phyloP scores from a whole-genome alignment of 306 rosid genomes.

The Carpinus viminea region DNA sequence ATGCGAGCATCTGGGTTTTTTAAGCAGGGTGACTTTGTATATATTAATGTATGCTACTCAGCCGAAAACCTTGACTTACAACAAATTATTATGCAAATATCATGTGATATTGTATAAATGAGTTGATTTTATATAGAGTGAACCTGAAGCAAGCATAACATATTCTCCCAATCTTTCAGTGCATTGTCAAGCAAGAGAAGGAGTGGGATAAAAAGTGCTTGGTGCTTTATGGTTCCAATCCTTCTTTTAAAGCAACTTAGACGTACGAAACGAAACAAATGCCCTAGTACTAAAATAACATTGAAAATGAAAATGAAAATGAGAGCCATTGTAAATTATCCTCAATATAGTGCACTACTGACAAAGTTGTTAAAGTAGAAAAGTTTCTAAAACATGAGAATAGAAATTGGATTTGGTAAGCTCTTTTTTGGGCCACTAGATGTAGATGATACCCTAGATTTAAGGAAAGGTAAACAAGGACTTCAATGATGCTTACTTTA shows the following conservation, averaged over 20 bases:
- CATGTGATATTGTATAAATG: not conserved
- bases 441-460: conserved; percentile 28
- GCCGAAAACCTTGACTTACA: not conserved
- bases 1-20: not conserved
- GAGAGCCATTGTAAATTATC: conserved; percentile 3
- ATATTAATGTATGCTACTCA: not conserved
- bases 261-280: not conserved
- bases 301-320: not conserved
- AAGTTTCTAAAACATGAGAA: conserved; percentile 23
- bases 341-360: conserved; percentile 1
- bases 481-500: conserved; percentile 39
- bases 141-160: conserved; percentile 5
- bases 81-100: not conserved
- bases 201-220: conserved; percentile 12
- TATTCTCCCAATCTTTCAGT: not conserved
- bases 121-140: not conserved
- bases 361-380: conserved; percentile 25
- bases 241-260: conserved; percentile 11
- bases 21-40: not conserved
- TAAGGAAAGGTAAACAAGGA: conserved; percentile 42
- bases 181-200: conserved; percentile 15
- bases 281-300: not conserved
- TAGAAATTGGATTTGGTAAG: conserved; percentile 31
- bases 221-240: conserved; percentile 4
- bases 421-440: conserved; percentile 32